phyloP scores from a whole-genome alignment of 371 early-diverging fungal species.

The Rhizopus sp. region DNA sequence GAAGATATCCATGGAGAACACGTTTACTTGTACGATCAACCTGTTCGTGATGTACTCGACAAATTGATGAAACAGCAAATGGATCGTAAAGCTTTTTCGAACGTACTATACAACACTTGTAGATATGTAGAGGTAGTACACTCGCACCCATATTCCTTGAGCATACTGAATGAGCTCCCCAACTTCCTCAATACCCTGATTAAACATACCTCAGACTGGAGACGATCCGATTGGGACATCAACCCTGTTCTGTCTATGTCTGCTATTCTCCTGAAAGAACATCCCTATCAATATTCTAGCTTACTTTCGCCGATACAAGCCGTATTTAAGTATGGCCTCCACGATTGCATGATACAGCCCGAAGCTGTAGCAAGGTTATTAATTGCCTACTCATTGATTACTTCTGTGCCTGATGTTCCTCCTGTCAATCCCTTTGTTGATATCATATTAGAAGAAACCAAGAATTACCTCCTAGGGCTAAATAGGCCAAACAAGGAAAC shows the following conservation, averaged over 20 bases:
- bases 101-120: slow-evolving; percentile 55
- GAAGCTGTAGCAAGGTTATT: slow-evolving; percentile 45
- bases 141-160: slow-evolving; percentile 51
- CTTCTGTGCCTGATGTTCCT: slow-evolving; percentile 30
- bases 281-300: slow-evolving; percentile 42
- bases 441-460: slow-evolving; percentile 48
- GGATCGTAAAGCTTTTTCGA: slow-evolving; percentile 58
- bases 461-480: slow-evolving; percentile 16
- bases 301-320: slow-evolving; percentile 42
- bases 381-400: slow-evolving; percentile 35
- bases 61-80: slow-evolving; percentile 61
- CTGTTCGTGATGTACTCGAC: slow-evolving; percentile 62
- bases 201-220: slow-evolving; percentile 54
- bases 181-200: slow-evolving; percentile 40
- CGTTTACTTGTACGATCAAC: slow-evolving; percentile 60
- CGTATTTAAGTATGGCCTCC: slow-evolving; percentile 46
- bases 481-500: slow-evolving; percentile 45
- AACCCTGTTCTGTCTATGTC: slow-evolving; percentile 55
- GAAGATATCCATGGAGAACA: slow-evolving; percentile 45
- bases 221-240: slow-evolving; percentile 56
- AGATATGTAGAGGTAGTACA: slow-evolving; percentile 61
- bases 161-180: slow-evolving; percentile 45
- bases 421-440: slow-evolving; percentile 43
- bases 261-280: slow-evolving; percentile 49
- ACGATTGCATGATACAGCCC: slow-evolving; percentile 37